A percentile compares a stretch with the other conserved stretches of the same genome.
phyloP scores from a whole-genome alignment of 306 rosid species.

The Prunus davidiana region DNA sequence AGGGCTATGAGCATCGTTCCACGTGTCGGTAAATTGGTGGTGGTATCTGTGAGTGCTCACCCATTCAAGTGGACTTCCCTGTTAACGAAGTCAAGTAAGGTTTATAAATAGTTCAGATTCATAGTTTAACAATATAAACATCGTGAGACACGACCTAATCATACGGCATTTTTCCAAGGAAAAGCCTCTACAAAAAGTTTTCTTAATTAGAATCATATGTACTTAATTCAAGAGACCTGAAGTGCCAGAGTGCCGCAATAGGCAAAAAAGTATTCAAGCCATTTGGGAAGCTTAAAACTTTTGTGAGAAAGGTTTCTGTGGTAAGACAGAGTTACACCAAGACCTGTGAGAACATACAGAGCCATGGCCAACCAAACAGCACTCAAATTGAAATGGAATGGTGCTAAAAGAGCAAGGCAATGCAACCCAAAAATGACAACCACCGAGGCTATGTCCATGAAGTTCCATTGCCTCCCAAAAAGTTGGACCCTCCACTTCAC shows the following conservation, averaged over 20 bases:
- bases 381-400: conserved; percentile 64
- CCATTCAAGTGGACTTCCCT: conserved; percentile 93
- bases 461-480: conserved; percentile 9
- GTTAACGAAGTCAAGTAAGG: conserved; percentile 29
- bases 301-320: conserved; percentile 1
- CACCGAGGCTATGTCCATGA: neutral
- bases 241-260: neutral
- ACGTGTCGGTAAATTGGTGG: conserved; percentile 80
- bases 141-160: too few species aligned
- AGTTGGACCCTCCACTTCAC: neutral
- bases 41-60: conserved; percentile 87
- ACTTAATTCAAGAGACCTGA: neutral
- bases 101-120: too few species aligned
- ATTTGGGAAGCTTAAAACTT: conserved; percentile 6
- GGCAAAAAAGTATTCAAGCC: conserved; percentile 62
- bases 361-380: conserved; percentile 63
- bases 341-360: conserved; percentile 60
- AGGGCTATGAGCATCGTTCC: conserved; percentile 86
- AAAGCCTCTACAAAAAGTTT: too few species aligned
- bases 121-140: too few species aligned
- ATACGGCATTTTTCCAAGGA: too few species aligned
- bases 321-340: conserved; percentile 56
- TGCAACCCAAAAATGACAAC: neutral
- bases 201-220: too few species aligned
- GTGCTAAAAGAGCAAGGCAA: conserved; percentile 38